Percentiles rank a stretch among this genome's conserved stretches.
phyloP scores from a whole-genome alignment of 148 eudicot genomes.

The Agrostemma githago region DNA sequence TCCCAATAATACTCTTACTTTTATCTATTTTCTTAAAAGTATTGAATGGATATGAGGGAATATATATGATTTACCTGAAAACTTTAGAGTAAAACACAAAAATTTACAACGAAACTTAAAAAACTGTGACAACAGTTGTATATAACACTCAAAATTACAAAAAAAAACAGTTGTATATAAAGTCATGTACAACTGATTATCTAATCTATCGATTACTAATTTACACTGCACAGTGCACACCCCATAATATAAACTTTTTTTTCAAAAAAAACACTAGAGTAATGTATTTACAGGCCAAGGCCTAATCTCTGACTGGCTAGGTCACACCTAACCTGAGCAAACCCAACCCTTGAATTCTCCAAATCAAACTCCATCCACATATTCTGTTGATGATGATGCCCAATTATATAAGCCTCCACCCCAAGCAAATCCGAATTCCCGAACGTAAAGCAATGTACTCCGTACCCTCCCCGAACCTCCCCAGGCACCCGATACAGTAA shows the following conservation, averaged over 20 bases:
- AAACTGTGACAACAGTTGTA: no score
- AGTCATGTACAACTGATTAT: no score
- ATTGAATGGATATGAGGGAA: no score
- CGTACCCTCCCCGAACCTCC: slow-evolving; percentile 38
- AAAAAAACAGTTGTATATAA: no score
- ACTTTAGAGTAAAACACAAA: no score
- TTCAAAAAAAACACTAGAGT: background rate
- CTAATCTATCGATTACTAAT: no score
- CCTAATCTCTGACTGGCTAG: slow-evolving; percentile 65
- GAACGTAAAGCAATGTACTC: slow-evolving; percentile 70
- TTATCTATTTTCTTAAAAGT: no score
- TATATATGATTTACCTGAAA: no score
- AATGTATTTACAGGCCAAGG: slow-evolving; percentile 22
- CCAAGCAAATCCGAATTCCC: slow-evolving; percentile 87
- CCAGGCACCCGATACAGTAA: slow-evolving; percentile 64
- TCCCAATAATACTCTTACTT: no score
- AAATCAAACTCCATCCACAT: slow-evolving; percentile 94
- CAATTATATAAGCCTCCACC: slow-evolving; percentile 61
- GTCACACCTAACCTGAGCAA: slow-evolving; percentile 75
- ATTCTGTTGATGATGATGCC: slow-evolving; percentile 88
- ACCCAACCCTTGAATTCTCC: slow-evolving; percentile 62
- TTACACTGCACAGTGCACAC: background rate
- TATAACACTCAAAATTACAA: no score
- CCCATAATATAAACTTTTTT: background rate
- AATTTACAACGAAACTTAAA: no score